Evolutionary conservation across 306 rosid genomes (phyloP), one percentile per base, ranked within the genome.

Genomic region (Comarum palustre): DNA sequence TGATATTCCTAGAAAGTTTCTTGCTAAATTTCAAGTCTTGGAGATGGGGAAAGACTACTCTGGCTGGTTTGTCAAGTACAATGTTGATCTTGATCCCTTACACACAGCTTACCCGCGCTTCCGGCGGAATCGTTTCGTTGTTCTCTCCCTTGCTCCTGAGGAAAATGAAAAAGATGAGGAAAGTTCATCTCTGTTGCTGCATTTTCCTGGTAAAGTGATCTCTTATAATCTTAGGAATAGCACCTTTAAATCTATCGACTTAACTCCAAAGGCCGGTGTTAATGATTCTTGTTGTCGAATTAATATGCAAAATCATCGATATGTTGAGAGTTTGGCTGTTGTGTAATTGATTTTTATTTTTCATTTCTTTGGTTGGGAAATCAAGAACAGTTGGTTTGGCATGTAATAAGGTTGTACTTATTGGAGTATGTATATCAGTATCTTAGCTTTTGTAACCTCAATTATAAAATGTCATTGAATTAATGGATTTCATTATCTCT

Each of bases 111-210:
- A 8, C 15, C 31, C 31, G 32, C 31, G 4, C 15, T 3, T 22
- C 31, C 15, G 0, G 8, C 6, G 1, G 6, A 0, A 9, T 8
- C 0, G 0, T 1, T 20, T 8, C 2, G 16, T 0, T 55, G 0
- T 55, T 55, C 61, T 22, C 31, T 22, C 5, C 20, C 29, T 55
- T 55, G 61, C 13, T 20, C 31, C 14, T 3, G 16, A 55, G 16
- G 61, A 20, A 22, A 55, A 20, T 55, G 61, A 55, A 8, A 14
- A 22, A 55, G 60, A 54, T 2, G 61, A 55, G 14, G 61, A 55
- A 9, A 24, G 32, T 24, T 55, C 61, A 3, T 55, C 31, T 55
- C 8, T 50, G 2, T 3, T 55, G 61, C 31, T 55, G 32, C 32
- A 55, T 55, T 0, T 25, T 22, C 32, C 61, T 4, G 61, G 32